Evolutionary conservation across 2,329 filamentous ascomycete genomes (phyloP), one percentile per base, ranked within the genome.

Genomic region (Spiromastix sp.): DNA sequence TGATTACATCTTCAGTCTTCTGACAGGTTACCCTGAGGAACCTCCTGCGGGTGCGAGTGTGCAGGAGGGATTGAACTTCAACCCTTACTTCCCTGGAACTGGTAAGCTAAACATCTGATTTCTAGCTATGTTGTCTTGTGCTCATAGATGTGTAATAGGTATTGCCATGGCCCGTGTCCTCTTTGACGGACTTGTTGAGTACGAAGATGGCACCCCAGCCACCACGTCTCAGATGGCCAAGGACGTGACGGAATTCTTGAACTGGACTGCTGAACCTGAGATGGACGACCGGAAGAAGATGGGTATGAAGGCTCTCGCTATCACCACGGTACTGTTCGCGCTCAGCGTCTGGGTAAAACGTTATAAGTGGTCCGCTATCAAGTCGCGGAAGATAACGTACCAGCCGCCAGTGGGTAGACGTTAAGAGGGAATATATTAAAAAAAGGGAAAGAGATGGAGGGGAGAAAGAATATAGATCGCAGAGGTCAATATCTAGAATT

Each of bases 221-320:
- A 85, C 89, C 43, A 86, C 86, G 48, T 95, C 89, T 45, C 91
- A 98, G 71, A 98, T 98, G 91, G 91, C 91, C 64, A 98, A 98
- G 80, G 91, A 98, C 54, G 91, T 98, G 42, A 79, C 83, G 42
- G 91, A 98, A 69, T 98, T 98, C 72, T 75, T 98, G 59, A 96
- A 98, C 80, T 98, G 91, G 91, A 75, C 91, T 36, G 87, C 91
- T 39, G 91, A 98, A 72, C 91, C 91, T 32, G 91, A 98, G 74
- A 94, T 95, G 86, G 91, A 98, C 59, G 81, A 95, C 61, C 83
- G 91, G 60, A 98, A 98, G 83, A 91, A 86, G 72, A 98, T 96
- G 91, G 91, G 91, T 55, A 79, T 93, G 76, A 96, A 98, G 79
- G 84, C 93, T 36, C 64, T 98, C 51, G 78, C 82, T 48, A 76